These are phyloP conservation scores for Myochromella boudieri DNA, from an alignment of 768 basidiomycete genomes.

Conservation along the genomic window DNA sequence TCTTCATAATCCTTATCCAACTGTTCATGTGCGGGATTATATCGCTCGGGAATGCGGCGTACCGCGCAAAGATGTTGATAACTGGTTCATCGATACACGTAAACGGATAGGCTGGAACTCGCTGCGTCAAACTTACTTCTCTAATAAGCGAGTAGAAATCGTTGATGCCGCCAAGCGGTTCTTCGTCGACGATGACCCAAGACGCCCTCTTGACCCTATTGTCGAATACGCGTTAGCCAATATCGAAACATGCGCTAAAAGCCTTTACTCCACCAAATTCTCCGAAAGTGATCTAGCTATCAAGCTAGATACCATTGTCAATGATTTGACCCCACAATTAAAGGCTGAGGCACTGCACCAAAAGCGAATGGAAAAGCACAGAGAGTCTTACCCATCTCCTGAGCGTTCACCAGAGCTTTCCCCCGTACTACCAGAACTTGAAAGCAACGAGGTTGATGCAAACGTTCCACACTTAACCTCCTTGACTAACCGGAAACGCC, in stretches of 20 bases:
- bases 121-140: constrained; percentile 32
- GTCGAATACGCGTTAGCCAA: constrained; percentile 22
- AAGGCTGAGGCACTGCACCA: neutral
- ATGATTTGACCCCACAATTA: neutral
- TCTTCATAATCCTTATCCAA: constrained; percentile 53
- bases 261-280: constrained; percentile 21
- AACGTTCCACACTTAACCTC: neutral
- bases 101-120: constrained; percentile 57
- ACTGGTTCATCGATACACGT: constrained; percentile 50
- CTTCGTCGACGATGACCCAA: constrained; percentile 23
- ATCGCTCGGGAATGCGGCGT: constrained; percentile 14
- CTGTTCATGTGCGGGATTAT: constrained; percentile 24
- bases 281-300: constrained; percentile 26
- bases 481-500: constrained; percentile 14
- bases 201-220: constrained; percentile 19
- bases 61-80: constrained; percentile 33
- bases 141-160: constrained; percentile 31
- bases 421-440: neutral
- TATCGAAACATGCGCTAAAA: constrained; percentile 20
- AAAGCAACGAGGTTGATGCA: neutral
- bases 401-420: constrained; percentile 9
- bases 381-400: constrained; percentile 8
- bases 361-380: neutral
- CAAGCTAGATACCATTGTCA: constrained; percentile 22
- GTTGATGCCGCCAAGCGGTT: constrained; percentile 36